Percentiles rank a stretch among this genome's conserved stretches.
phyloP scores from a whole-genome alignment of 2,329 filamentous ascomycete species.

The Didymella keratinophila region DNA sequence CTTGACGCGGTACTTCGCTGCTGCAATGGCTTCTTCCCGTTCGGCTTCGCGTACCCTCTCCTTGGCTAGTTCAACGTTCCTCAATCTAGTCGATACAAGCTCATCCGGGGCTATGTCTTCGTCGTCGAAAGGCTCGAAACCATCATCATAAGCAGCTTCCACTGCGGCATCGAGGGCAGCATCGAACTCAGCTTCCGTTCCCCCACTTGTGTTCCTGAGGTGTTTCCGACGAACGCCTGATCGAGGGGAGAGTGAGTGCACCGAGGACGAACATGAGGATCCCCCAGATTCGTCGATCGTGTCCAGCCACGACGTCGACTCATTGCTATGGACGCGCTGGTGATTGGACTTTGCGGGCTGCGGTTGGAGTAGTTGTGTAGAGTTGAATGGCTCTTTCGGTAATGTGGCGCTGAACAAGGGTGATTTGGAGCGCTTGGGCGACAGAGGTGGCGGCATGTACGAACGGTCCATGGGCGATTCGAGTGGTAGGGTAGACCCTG shows the following conservation, averaged over 20 bases:
- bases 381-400: constrained; percentile 32
- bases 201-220: constrained; percentile 71
- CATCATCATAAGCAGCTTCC: constrained; percentile 94
- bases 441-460: constrained; percentile 76
- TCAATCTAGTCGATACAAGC: constrained; percentile 49
- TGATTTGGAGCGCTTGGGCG: constrained; percentile 67
- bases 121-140: constrained; percentile 74
- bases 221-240: constrained; percentile 70
- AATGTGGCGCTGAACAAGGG: constrained; percentile 36
- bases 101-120: constrained; percentile 52
- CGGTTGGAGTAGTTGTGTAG: constrained; percentile 31
- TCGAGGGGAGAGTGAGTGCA: constrained; percentile 81
- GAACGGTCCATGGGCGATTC: constrained; percentile 63
- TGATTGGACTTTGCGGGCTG: constrained; percentile 35
- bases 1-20: constrained; percentile 68
- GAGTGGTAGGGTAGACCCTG: constrained; percentile 27
- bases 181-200: constrained; percentile 89
- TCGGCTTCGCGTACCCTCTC: constrained; percentile 78
- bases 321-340: constrained; percentile 70
- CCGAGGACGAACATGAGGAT: constrained; percentile 75
- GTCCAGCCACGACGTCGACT: constrained; percentile 91
- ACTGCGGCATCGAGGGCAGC: constrained; percentile 93
- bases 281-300: constrained; percentile 89
- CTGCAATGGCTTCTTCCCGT: constrained; percentile 69
- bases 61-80: constrained; percentile 77